Evolutionary conservation across 1,139 yeast genomes (phyloP).

Genomic region (Debaryomycetaceae sp.): DNA sequence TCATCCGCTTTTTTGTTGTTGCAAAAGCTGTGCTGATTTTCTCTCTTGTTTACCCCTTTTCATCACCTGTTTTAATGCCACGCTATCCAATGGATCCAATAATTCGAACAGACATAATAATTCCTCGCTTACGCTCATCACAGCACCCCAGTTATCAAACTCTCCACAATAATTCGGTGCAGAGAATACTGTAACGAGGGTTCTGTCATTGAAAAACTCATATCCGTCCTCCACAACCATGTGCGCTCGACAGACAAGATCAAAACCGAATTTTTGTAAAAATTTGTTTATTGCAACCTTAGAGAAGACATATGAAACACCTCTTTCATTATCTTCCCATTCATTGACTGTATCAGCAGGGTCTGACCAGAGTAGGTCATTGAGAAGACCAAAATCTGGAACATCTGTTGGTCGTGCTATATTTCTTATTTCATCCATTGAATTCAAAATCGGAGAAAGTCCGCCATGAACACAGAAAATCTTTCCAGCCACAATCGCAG

Average conservation of each 20-base stretch:
- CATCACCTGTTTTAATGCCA: slow-evolving; percentile 91
- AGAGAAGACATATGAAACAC: slow-evolving; percentile 94
- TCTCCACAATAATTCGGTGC: slow-evolving; percentile 99
- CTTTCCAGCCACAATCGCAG: slow-evolving; percentile 94
- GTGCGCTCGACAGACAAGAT: slow-evolving; percentile 93
- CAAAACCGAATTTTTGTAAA: slow-evolving; percentile 82
- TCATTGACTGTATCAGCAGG: slow-evolving; percentile 94
- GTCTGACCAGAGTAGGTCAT: slow-evolving; percentile 93
- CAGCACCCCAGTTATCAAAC: slow-evolving; percentile 99
- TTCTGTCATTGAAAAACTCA: slow-evolving; percentile 91
- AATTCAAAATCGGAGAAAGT: slow-evolving; percentile 81
- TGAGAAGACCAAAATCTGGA: slow-evolving; percentile 90
- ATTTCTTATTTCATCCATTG: slow-evolving; percentile 87
- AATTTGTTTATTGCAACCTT: slow-evolving; percentile 91
- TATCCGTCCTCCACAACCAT: slow-evolving; percentile 99
- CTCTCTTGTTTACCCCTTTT: slow-evolving; percentile 81
- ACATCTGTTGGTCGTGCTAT: slow-evolving; percentile 96
- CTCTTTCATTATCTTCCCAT: slow-evolving; percentile 98
- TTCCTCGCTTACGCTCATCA: slow-evolving; percentile 94
- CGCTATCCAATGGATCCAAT: slow-evolving; percentile 88
- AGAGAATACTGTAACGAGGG: slow-evolving; percentile 89
- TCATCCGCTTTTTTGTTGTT: slow-evolving; percentile 7
- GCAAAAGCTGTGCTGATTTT: slow-evolving; percentile 48
- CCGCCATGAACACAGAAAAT: slow-evolving; percentile 99
- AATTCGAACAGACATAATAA: slow-evolving; percentile 88